A percentile compares a stretch with the other conserved stretches of the same genome.
phyloP scores from a whole-genome alignment of 139 green algal genomes.

The Haematococcus lacustris region DNA sequence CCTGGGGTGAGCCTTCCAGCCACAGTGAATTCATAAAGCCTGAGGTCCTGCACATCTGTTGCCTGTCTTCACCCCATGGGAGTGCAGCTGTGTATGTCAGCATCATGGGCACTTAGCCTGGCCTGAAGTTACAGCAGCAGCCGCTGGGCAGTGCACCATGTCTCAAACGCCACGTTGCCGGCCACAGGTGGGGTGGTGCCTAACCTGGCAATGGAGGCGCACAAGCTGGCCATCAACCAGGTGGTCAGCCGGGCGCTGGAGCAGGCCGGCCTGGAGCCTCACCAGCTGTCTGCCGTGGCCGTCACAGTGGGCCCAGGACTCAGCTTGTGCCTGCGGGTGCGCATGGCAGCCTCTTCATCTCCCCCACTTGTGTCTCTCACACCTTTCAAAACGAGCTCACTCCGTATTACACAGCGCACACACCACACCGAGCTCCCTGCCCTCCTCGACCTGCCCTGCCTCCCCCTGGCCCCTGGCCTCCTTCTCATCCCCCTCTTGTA shows the following conservation, averaged over 20 bases:
- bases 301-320: slow-evolving; percentile 94
- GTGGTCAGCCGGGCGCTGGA: slow-evolving; percentile 68
- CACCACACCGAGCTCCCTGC: too few species aligned
- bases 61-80: too few species aligned
- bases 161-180: background rate
- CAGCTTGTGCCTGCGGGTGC: slow-evolving; percentile 78
- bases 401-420: too few species aligned
- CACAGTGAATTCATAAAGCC: background rate
- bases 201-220: slow-evolving; percentile 79
- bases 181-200: slow-evolving; percentile 86
- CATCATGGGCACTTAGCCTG: background rate
- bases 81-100: too few species aligned
- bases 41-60: background rate
- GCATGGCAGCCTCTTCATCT: too few species aligned
- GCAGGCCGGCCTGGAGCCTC: slow-evolving; percentile 33
- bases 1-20: slow-evolving; percentile 52
- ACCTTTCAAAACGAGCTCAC: too few species aligned
- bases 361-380: too few species aligned
- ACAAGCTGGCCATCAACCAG: slow-evolving; percentile 81
- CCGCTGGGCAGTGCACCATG: background rate
- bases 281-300: slow-evolving; percentile 73
- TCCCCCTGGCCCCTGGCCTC: background rate
- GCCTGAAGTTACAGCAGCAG: slow-evolving; percentile 6
- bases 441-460: background rate
- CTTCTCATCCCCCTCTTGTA: background rate